Conservation (phyloP, 495 filamentous ascomycete species). For the Penicillium turbatum region DNA sequence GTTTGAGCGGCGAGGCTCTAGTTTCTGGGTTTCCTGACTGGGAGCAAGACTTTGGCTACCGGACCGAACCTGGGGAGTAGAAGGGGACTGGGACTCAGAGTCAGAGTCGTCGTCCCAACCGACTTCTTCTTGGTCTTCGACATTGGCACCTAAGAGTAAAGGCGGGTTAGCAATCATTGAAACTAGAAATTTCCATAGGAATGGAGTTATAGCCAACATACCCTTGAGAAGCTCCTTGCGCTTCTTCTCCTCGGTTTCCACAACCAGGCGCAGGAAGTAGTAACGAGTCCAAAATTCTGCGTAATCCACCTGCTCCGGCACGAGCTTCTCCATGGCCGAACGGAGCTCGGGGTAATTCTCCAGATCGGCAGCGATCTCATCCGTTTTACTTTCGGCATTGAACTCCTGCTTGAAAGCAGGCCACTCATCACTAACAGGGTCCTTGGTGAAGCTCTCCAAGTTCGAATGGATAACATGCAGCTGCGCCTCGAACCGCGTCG, state of each 20-base stretch:
- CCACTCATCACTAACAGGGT: constrained; percentile 72
- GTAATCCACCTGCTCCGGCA: constrained; percentile 86
- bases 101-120: constrained; percentile 82
- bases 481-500: constrained; percentile 91
- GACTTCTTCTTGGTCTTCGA: constrained; percentile 70
- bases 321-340: constrained; percentile 89
- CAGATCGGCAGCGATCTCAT: constrained; percentile 75
- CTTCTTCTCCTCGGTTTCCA: constrained; percentile 93
- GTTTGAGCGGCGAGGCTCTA: constrained; percentile 73
- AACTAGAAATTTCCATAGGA: background rate
- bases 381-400: constrained; percentile 78
- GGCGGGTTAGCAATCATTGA: constrained; percentile 14
- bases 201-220: constrained; percentile 36
- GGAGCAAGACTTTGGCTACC: constrained; percentile 17
- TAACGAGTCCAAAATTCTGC: constrained; percentile 90
- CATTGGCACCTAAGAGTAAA: constrained; percentile 48
- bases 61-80: constrained; percentile 43
- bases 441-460: constrained; percentile 76
- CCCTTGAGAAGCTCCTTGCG: constrained; percentile 89
- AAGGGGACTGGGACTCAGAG: constrained; percentile 51
- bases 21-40: constrained; percentile 44
- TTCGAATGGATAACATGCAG: constrained; percentile 90
- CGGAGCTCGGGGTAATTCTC: constrained; percentile 86
- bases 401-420: constrained; percentile 70
- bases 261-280: constrained; percentile 89